Base-by-base conservation (phyloP, 1,284 basidiomycete genomes). In the Ceraceosorus bombacis region DNA sequence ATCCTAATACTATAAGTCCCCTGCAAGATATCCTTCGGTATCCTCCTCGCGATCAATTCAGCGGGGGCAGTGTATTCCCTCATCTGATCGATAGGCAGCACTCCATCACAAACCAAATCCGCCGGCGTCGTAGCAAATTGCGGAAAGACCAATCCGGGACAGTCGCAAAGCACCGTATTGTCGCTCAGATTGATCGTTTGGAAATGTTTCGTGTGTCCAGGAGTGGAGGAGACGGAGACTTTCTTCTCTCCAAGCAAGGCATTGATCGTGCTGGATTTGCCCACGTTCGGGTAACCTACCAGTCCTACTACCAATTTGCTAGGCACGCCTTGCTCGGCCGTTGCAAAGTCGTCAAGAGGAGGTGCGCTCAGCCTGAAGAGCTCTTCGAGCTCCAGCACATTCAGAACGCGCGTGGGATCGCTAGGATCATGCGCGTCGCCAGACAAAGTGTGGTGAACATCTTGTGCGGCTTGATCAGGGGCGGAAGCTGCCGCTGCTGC, bases 41-140 rank as follows among this genome's bases (percentile, higher is more conserved):
- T 84, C 48, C 92, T 81, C 72, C 86, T 84, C 49, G 85, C 87
- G 2, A 98, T 82, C 52, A 99, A 80, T 40, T 88, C 82, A 12
- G 86, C 83, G 0, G 95, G 95, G 0, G 87, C 95, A 2, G 88
- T 92, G 76, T 94, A 85, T 78, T 99, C 95, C 68, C 90, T 83
- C 84, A 98, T 86, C 78, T 98, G 95, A 78, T 99, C 95, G 72
- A 99, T 98, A 0, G 94, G 95, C 57, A 98, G 80, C 2, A 98
- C 92, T 65, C 95, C 95, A 75, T 98, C 93, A 68, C 92, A 95
- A 36, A 98, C 88, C 58, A 99, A 82, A 64, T 94, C 92, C 5
- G 94, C 95, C 73, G 90, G 61, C 5, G 71, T 73, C 8, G 74
- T 74, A 15, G 76, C 73, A 41, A 98, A 98, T 73, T 98, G 95